Conservation (phyloP, 768 basidiomycete species). For the Cantharellus anzutake region DNA sequence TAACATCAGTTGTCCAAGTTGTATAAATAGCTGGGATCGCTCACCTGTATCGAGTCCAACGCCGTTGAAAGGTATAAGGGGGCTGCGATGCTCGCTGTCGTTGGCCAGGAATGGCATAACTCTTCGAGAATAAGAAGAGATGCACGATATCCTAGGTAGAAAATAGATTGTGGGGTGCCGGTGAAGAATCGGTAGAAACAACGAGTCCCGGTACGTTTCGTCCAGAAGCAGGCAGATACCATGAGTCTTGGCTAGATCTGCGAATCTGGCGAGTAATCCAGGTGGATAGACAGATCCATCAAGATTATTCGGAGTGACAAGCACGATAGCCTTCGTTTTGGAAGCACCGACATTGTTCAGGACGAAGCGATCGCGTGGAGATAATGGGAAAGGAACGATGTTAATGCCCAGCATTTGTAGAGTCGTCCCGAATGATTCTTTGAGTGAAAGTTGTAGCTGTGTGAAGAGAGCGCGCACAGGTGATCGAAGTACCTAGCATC, state of each 20-base stretch:
- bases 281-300: slow-evolving; percentile 55
- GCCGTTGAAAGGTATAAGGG: slow-evolving; percentile 37
- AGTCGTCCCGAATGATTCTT: slow-evolving; percentile 36
- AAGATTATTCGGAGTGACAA: slow-evolving; percentile 66
- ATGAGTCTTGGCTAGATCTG: slow-evolving; percentile 31
- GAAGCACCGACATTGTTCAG: slow-evolving; percentile 44
- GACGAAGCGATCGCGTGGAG: slow-evolving; percentile 32
- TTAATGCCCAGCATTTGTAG: slow-evolving; percentile 43
- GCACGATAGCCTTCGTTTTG: slow-evolving; percentile 46
- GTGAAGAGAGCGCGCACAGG: slow-evolving; percentile 22
- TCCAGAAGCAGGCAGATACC: slow-evolving; percentile 58
- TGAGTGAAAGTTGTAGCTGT: not conserved
- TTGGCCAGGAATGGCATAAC: slow-evolving; percentile 65
- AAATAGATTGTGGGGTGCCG: slow-evolving; percentile 39
- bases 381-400: slow-evolving; percentile 33
- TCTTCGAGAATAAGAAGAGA: slow-evolving; percentile 67
- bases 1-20: slow-evolving; percentile 12
- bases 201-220: slow-evolving; percentile 74
- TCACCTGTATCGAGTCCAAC: slow-evolving; percentile 52
- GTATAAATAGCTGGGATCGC: slow-evolving; percentile 4
- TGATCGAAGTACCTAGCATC: slow-evolving; percentile 42
- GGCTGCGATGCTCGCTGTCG: slow-evolving; percentile 44
- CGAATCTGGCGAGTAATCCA: slow-evolving; percentile 36
- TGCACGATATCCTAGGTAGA: slow-evolving; percentile 32
- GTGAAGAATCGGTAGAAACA: slow-evolving; percentile 14